phyloP scores from a whole-genome alignment of 2,329 filamentous ascomycete genomes.

The Alternaria longipes region DNA sequence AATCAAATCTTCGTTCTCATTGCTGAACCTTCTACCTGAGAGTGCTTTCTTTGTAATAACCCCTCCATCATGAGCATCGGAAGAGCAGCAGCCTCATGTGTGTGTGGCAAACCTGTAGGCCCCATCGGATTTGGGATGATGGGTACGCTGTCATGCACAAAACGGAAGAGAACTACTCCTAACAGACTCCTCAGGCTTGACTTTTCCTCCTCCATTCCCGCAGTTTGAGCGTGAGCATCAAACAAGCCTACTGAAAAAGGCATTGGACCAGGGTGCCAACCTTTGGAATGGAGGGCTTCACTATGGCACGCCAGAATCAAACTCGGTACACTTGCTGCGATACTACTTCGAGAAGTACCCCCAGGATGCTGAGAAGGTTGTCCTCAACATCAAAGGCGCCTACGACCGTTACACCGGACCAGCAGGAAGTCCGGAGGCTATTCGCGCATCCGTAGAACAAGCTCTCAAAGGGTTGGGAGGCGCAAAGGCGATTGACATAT shows the following conservation, averaged over 20 bases:
- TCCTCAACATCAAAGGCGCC: conserved; percentile 41
- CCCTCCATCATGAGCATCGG: neutral
- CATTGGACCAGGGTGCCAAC: conserved; percentile 48
- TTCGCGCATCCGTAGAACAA: neutral
- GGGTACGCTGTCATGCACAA: conserved; percentile 1
- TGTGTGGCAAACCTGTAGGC: conserved; percentile 8
- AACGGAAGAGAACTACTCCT: neutral
- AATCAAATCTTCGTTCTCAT: neutral
- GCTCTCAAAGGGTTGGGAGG: neutral
- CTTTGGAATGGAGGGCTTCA: conserved; percentile 58
- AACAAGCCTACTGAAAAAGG: conserved; percentile 50
- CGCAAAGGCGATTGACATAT: neutral
- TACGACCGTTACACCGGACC: neutral
- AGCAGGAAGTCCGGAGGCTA: neutral
- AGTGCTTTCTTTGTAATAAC: neutral
- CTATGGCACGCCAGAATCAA: conserved; percentile 52
- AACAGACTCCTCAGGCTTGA: neutral
- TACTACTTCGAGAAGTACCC: conserved; percentile 60
- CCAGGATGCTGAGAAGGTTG: conserved; percentile 55
- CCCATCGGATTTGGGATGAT: conserved; percentile 11
- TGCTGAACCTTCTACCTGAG: too few relatives aligned
- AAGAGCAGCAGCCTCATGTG: neutral
- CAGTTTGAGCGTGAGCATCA: conserved; percentile 26
- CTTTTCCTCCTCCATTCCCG: neutral
- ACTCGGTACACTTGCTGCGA: conserved; percentile 55